phyloP scores from a whole-genome alignment of 2,329 filamentous ascomycete species.

The Trichoderma koningiopsis region DNA sequence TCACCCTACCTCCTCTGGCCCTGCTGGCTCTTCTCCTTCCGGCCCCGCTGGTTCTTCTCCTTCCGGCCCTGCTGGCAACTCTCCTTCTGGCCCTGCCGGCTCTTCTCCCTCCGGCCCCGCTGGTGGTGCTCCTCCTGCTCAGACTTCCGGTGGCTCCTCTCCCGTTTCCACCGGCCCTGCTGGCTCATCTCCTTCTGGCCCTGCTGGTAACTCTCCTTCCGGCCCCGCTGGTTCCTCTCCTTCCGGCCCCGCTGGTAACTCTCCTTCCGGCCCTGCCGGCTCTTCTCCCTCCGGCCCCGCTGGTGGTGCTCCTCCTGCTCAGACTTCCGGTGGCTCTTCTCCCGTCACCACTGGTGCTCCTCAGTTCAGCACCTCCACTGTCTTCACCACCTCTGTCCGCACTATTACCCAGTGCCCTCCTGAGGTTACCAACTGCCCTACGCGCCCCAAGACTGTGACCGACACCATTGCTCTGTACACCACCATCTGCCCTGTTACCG shows the following conservation, averaged over 20 bases:
- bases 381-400: constrained; percentile 60
- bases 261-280: not conserved
- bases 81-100: not conserved
- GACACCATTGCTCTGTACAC: constrained; percentile 44
- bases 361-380: constrained; percentile 52
- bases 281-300: constrained; percentile 37
- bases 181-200: not conserved
- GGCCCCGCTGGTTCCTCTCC: constrained; percentile 9
- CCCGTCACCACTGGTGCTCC: constrained; percentile 28
- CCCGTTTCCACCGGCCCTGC: not conserved
- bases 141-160: not conserved
- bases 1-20: constrained; percentile 3
- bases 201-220: not conserved
- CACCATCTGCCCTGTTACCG: constrained; percentile 46
- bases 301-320: not conserved
- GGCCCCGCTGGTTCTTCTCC: constrained; percentile 4
- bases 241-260: constrained; percentile 3
- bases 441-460: constrained; percentile 41
- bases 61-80: not conserved
- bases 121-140: not conserved
- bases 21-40: constrained; percentile 8
- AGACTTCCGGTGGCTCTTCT: constrained; percentile 3
- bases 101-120: not conserved
- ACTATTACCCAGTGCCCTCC: constrained; percentile 64
- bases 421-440: constrained; percentile 64